Base-by-base conservation (phyloP, 2,329 filamentous ascomycete genomes). In the Acrodontium crateriforme region DNA sequence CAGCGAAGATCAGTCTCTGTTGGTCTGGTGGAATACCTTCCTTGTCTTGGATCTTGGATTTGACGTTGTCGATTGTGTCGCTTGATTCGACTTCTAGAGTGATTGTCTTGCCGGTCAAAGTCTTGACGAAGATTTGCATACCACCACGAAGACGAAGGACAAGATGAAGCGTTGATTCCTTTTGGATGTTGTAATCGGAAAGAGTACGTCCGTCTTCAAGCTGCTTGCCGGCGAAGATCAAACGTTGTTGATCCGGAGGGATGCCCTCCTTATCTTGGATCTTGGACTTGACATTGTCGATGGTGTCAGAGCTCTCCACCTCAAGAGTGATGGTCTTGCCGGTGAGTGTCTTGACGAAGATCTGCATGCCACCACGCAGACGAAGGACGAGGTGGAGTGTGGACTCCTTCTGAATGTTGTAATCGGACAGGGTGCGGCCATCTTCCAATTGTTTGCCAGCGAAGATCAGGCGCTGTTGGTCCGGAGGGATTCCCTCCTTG, bases 261-360 rank as follows among this genome's bases (percentile, higher is more conserved):
- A 94, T 94, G 15, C 85, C 85, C 60, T 94, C 85, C 72, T 94
- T 94, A 52, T 94, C 85, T 59, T 94, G 85, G 23, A 94, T 94
- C 71, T 94, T 94, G 27, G 70, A 74, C 74, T 94, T 94, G 20
- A 94, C 85, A 38, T 93, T 93, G 66, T 93, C 84, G 58, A 92
- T 92, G 21, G 84, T 92, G 47, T 92, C 84, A 1, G 74, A 80
- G 9, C 67, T 71, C 53, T 75, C 71, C 6, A 76, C 71, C 54
- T 75, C 71, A 5, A 75, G 61, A 56, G 71, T 75, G 54, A 75
- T 75, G 38, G 71, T 75, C 62, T 75, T 74, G 47, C 71, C 71
- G 37, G 71, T 76, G 29, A 74, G 66, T 71, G 71, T 74, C 32
- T 37, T 35, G 28, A 41, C 34, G 31, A 32, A 32, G 32, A 40